phyloP scores from a whole-genome alignment of 2,329 filamentous ascomycete species.

The Fusarium sp. region DNA sequence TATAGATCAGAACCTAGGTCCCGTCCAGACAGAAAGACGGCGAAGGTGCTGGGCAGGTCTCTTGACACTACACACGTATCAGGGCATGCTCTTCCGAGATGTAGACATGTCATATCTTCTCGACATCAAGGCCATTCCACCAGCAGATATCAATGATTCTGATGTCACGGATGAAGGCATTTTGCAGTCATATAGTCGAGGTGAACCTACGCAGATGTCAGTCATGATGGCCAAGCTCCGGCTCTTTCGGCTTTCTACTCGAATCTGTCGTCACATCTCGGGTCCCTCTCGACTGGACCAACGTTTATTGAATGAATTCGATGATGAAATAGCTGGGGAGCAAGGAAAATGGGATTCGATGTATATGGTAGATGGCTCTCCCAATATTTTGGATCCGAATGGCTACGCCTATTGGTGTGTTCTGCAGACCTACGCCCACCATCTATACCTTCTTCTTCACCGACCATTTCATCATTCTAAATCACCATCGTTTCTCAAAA shows the following conservation, averaged over 20 bases:
- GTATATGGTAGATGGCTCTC: conserved; percentile 31
- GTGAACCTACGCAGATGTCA: conserved; percentile 28
- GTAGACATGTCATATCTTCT: conserved; percentile 30
- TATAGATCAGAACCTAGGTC: neutral
- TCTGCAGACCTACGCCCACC: conserved; percentile 38
- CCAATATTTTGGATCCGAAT: conserved; percentile 31
- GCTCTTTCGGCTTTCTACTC: conserved; percentile 31
- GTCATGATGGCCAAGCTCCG: conserved; percentile 32
- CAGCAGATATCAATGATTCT: conserved; percentile 14
- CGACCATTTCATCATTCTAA: conserved; percentile 25
- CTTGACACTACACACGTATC: conserved; percentile 37
- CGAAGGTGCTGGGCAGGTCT: conserved; percentile 44
- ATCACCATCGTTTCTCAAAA: neutral
- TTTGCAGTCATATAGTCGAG: neutral
- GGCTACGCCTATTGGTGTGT: conserved; percentile 43
- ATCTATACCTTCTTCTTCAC: conserved; percentile 43
- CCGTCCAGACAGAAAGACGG: conserved; percentile 32
- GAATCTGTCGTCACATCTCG: conserved; percentile 29
- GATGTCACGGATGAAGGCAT: neutral
- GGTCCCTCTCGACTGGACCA: neutral
- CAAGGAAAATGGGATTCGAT: neutral
- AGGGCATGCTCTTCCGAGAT: conserved; percentile 40
- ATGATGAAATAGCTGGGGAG: conserved; percentile 4
- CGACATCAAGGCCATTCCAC: conserved; percentile 19
- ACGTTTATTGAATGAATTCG: neutral